Percentiles rank a stretch among this genome's conserved stretches.
Evolutionary conservation across 208 protist genomes (phyloP).

Genomic region (Jaenimonas drosophilae): DNA sequence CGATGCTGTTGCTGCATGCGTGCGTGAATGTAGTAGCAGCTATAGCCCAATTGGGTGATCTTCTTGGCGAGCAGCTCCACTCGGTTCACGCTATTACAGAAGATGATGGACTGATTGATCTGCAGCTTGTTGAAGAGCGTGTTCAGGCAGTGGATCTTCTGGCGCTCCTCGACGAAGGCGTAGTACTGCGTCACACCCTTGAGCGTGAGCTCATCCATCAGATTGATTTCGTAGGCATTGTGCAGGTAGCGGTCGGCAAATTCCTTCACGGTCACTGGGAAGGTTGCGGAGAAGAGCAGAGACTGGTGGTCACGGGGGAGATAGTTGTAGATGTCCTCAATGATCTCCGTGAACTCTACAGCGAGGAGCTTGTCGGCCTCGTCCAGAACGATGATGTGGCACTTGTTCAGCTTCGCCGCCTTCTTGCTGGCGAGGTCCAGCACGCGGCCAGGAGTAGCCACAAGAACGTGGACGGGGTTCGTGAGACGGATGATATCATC

Average conservation of each 20-base stretch:
- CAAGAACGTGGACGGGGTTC: slow-evolving; percentile 96
- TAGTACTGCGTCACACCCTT: slow-evolving; percentile 99
- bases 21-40: slow-evolving; percentile 99
- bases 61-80: slow-evolving; percentile 99
- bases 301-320: slow-evolving; percentile 91
- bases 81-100: slow-evolving; percentile 99
- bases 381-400: slow-evolving; percentile 94
- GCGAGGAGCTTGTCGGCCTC: slow-evolving; percentile 99
- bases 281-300: slow-evolving; percentile 98
- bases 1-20: slow-evolving; percentile 98
- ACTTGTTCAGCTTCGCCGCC: slow-evolving; percentile 91
- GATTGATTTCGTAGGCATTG: slow-evolving; percentile 97
- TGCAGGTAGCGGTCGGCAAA: slow-evolving; percentile 94
- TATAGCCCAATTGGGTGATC: slow-evolving; percentile 99
- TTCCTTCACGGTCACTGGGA: slow-evolving; percentile 92
- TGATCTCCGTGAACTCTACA: slow-evolving; percentile 93
- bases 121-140: slow-evolving; percentile 98
- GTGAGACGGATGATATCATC: slow-evolving; percentile 98
- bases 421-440: slow-evolving; percentile 96
- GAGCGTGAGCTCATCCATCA: slow-evolving; percentile 98
- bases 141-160: slow-evolving; percentile 99
- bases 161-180: slow-evolving; percentile 97
- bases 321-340: slow-evolving; percentile 92
- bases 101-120: slow-evolving; percentile 99
- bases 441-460: slow-evolving; percentile 98